Conservation (phyloP, 1,284 basidiomycete species). For the Megacollybia platyphylla region DNA sequence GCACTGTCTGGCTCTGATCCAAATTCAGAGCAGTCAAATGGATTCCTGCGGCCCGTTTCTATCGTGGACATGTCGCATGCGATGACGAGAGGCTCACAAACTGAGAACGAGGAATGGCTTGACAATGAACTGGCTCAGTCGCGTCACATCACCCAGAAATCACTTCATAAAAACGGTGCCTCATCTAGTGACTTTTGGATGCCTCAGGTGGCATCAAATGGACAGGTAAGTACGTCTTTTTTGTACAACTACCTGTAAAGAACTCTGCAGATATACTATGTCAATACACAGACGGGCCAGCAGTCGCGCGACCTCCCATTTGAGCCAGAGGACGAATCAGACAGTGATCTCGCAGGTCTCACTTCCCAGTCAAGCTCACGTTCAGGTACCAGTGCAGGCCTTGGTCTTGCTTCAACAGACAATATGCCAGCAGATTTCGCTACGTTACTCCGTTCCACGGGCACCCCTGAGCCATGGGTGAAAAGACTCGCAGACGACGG, state of each 20-base stretch:
- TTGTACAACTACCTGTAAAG: background rate
- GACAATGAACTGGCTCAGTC: conserved; percentile 23
- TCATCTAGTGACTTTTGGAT: conserved; percentile 70
- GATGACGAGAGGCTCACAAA: conserved; percentile 29
- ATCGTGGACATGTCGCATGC: conserved; percentile 38
- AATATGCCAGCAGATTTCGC: conserved; percentile 43
- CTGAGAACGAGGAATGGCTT: conserved; percentile 34
- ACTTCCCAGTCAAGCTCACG: conserved; percentile 43
- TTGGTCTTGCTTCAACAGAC: conserved; percentile 26
- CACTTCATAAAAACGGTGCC: conserved; percentile 16
- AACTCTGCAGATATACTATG: conserved; percentile 71
- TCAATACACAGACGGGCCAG: conserved; percentile 85
- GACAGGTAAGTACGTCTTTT: conserved; percentile 40
- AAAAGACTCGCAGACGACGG: conserved; percentile 76
- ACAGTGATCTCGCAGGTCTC: conserved; percentile 46
- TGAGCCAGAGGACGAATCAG: conserved; percentile 52
- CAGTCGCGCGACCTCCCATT: conserved; percentile 77
- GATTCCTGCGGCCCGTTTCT: conserved; percentile 15
- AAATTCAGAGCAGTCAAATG: conserved; percentile 14
- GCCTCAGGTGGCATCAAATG: conserved; percentile 58
- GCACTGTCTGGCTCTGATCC: conserved; percentile 41
- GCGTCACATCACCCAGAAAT: conserved; percentile 12
- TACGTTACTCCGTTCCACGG: conserved; percentile 32
- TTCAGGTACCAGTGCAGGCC: conserved; percentile 36
- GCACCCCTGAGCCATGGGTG: conserved; percentile 70